Evolutionary conservation across 179 eudicot species (phyloP).

Genomic region (Patellifolia procumbens): DNA sequence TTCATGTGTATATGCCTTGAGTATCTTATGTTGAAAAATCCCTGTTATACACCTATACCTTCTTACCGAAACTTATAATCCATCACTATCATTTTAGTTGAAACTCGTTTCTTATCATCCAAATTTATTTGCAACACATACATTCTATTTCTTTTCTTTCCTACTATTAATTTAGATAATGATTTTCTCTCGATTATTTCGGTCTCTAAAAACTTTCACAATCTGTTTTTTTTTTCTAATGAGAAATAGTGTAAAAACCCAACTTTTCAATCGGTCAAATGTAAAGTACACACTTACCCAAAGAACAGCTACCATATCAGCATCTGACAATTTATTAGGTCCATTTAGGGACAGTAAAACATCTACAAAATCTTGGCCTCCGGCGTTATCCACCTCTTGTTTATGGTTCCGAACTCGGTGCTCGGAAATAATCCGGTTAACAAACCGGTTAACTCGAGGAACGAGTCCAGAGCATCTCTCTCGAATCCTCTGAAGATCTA

Average conservation of each 20-base stretch:
- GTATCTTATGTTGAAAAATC: neutral
- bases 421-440: conserved; percentile 56
- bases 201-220: no score
- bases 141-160: no score
- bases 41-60: neutral
- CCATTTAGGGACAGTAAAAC: conserved; percentile 72
- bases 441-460: conserved; percentile 67
- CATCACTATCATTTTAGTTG: no score
- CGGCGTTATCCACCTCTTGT: conserved; percentile 7
- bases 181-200: no score
- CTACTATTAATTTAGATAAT: no score
- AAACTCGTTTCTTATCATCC: no score
- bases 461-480: conserved; percentile 54
- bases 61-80: neutral
- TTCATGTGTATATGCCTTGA: neutral
- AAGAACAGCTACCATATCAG: conserved; percentile 85
- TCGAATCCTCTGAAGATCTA: conserved; percentile 65
- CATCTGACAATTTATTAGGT: conserved; percentile 53
- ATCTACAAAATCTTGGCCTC: conserved; percentile 54
- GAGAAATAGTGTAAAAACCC: no score
- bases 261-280: no score
- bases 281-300: conserved; percentile 56
- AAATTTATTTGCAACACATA: no score
- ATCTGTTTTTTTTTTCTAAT: no score
- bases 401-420: conserved; percentile 34